Conservation (phyloP, 208 protist genomes). For the Phytomonas francai region DNA sequence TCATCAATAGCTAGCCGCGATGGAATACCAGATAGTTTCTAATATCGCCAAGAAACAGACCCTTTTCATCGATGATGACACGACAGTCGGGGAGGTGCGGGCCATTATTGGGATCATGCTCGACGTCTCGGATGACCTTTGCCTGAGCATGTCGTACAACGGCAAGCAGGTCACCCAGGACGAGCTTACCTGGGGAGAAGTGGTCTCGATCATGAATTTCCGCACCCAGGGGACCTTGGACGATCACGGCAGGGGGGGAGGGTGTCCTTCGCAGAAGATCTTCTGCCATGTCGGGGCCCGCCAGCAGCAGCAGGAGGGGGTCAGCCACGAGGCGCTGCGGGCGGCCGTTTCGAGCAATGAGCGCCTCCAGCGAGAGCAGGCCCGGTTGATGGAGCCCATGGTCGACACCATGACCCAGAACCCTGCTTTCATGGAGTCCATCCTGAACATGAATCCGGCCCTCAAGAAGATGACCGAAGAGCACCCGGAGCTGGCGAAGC, state of each 20-base stretch:
- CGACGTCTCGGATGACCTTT: constrained; percentile 23
- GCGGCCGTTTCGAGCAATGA: constrained; percentile 28
- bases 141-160: constrained; percentile 49
- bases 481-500: constrained; percentile 40
- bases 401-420: constrained; percentile 59
- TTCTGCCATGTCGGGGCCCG: constrained; percentile 42
- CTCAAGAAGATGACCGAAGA: constrained; percentile 41
- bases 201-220: constrained; percentile 10
- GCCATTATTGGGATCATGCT: constrained; percentile 54
- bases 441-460: constrained; percentile 35
- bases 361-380: constrained; percentile 29
- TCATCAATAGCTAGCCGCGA: constrained; percentile 15
- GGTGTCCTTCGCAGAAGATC: constrained; percentile 29
- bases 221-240: constrained; percentile 9
- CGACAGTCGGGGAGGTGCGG: constrained; percentile 69
- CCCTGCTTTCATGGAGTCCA: constrained; percentile 36
- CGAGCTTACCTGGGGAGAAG: constrained; percentile 25
- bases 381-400: constrained; percentile 55
- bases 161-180: constrained; percentile 47
- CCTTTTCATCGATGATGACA: constrained; percentile 63
- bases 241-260: neutral
- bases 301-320: constrained; percentile 15
- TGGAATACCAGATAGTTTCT: constrained; percentile 66
- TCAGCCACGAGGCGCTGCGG: constrained; percentile 38
- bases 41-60: constrained; percentile 48